Percentiles rank a stretch among this genome's conserved stretches.
phyloP scores from a whole-genome alignment of 306 rosid species.

The Quercus variabilis region DNA sequence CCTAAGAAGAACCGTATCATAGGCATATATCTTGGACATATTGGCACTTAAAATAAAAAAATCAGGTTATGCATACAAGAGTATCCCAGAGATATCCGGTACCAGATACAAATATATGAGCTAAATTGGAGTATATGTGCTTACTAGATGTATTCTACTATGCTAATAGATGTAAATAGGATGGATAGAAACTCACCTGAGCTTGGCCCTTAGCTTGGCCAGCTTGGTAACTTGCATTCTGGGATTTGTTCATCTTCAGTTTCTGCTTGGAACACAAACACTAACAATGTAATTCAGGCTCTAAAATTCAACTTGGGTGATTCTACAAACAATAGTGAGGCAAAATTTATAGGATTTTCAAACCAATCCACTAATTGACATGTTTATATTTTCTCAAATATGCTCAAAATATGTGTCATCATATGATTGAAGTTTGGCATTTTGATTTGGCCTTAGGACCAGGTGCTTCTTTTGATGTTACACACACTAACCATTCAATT shows the following conservation, averaged over 20 bases:
- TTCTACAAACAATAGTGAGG: neutral
- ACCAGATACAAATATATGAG: too few species aligned
- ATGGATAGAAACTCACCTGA: slow-evolving; percentile 10
- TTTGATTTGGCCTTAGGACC: neutral
- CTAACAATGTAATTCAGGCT: neutral
- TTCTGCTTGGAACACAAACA: neutral
- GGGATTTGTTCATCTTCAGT: slow-evolving; percentile 31
- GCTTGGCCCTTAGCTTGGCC: slow-evolving; percentile 44
- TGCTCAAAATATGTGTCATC: neutral
- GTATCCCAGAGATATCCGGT: too few species aligned
- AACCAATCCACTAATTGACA: neutral
- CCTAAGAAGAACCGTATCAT: neutral
- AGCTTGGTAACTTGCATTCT: slow-evolving; percentile 31
- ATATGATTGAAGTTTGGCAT: neutral
- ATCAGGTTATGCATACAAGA: too few species aligned
- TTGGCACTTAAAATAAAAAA: too few species aligned
- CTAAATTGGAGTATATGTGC: too few species aligned
- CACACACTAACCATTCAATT: neutral
- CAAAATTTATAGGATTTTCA: slow-evolving; percentile 10
- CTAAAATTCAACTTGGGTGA: neutral
- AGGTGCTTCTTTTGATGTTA: neutral
- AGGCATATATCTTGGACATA: too few species aligned
- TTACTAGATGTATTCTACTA: neutral
- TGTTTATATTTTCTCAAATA: neutral
- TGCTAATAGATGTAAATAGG: too few species aligned